These are phyloP conservation scores for Cardiospermum halicacabum DNA, from an alignment of 345 rosid genomes.

Conservation along the genomic window DNA sequence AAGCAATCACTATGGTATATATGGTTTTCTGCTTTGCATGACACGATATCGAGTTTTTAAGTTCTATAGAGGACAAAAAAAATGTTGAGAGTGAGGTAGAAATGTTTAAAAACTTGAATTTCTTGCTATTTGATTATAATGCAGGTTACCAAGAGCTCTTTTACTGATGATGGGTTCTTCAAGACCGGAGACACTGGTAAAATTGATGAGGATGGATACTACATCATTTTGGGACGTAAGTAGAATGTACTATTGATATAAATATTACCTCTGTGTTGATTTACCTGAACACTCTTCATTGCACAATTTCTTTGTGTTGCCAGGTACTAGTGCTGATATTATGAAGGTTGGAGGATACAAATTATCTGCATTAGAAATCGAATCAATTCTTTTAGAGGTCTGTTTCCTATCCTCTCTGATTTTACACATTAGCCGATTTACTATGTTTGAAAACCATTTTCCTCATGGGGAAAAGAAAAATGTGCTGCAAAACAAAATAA, in stretches of 20 bases:
- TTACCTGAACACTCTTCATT: neutral
- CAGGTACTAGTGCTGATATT: conserved; percentile 93
- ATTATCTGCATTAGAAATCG: conserved; percentile 90
- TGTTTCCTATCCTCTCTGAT: neutral
- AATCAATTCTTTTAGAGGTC: conserved; percentile 86
- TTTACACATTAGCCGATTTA: neutral
- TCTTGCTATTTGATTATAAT: conserved; percentile 3
- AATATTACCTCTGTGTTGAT: neutral
- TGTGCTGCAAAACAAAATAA: neutral
- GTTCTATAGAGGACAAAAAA: neutral
- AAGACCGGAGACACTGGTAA: conserved; percentile 94
- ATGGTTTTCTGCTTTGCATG: neutral
- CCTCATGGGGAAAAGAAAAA: neutral
- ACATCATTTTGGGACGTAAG: conserved; percentile 93
- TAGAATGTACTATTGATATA: conserved; percentile 7
- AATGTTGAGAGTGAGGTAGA: neutral
- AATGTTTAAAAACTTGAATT: conserved; percentile 3
- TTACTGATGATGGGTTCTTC: conserved; percentile 86
- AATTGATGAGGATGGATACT: conserved; percentile 84
- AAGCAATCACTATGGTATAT: neutral
- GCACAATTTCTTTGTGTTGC: neutral
- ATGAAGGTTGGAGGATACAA: conserved; percentile 99
- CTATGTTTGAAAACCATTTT: neutral
- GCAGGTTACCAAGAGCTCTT: conserved; percentile 72
- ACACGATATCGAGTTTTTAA: neutral